These are phyloP conservation scores for Phycomyces blakesleeanus DNA, from an alignment of 192 early-diverging fungal species.

Conservation along the genomic window DNA sequence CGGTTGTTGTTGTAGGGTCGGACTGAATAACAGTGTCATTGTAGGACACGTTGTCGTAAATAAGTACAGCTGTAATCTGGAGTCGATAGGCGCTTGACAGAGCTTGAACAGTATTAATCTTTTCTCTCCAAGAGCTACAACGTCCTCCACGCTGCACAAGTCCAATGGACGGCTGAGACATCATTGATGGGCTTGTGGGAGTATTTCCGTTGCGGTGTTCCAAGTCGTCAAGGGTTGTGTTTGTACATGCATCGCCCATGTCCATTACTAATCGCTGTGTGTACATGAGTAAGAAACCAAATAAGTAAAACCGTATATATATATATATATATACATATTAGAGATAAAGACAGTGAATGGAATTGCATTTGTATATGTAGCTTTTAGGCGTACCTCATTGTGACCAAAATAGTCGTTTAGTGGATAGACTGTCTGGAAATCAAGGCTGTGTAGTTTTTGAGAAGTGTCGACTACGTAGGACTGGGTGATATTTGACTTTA, in stretches of 20 bases:
- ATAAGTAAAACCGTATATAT: too few relatives aligned
- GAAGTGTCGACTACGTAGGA: constrained; percentile 12
- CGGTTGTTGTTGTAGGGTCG: neutral
- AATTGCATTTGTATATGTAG: too few relatives aligned
- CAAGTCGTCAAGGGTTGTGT: constrained; percentile 8
- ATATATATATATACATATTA: too few relatives aligned
- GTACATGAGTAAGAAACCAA: neutral
- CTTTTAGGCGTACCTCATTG: constrained; percentile 21
- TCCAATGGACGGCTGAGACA: constrained; percentile 19
- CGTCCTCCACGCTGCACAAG: constrained; percentile 20
- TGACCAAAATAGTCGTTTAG: constrained; percentile 17
- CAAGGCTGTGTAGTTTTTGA: constrained; percentile 10
- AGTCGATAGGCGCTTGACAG: constrained; percentile 9
- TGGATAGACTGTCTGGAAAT: constrained; percentile 24
- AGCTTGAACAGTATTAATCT: constrained; percentile 18
- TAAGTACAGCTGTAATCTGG: constrained; percentile 8
- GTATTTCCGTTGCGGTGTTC: constrained; percentile 10
- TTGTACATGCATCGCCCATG: constrained; percentile 25
- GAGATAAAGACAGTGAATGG: too few relatives aligned
- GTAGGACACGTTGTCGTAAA: constrained; percentile 25
- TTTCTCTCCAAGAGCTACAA: constrained; percentile 20
- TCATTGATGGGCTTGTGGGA: constrained; percentile 7
- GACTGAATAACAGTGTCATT: neutral
- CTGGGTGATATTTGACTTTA: neutral
- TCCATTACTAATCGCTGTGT: constrained; percentile 23